Base-by-base conservation (phyloP, 176 grass and related monocot species). In the Avena insularis region DNA sequence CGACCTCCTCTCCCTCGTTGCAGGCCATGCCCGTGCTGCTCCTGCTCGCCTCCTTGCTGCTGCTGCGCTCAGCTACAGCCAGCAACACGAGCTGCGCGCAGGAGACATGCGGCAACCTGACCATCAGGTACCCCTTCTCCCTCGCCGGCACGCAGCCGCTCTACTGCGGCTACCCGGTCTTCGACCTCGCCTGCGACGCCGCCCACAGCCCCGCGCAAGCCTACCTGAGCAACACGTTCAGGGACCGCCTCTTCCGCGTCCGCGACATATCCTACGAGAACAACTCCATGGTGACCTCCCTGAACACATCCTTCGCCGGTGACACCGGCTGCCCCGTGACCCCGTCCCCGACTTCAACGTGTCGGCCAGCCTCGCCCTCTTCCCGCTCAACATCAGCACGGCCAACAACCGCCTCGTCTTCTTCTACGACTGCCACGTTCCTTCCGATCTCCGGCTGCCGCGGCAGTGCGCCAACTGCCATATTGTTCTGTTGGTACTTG, bases 111-210 rank as follows among this genome's bases (percentile, higher is more conserved):
- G 88, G 94, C 6, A 14, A 10, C 40, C 49, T 79, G 47, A 51
- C 0, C 71, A 78, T 96, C 62, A 33, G 2, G 2, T 94, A 87
- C 66, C 94, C 94, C 20, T 97, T 94, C 94, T 94, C 75, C 71
- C 80, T 94, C 83, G 0, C 0, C 38, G 80, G 58, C 3, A 23
- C 12, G 31, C 88, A 97, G 23, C 92, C 86, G 16, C 2, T 33
- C 0, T 1, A 81, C 48, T 89, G 83, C 48, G 88, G 88, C 11
- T 89, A 79, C 69, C 84, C 90, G 38, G 4, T 46, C 0, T 89
- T 95, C 5, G 29, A 79, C 21, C 79, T 97, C 40, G 23, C 49
- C 0, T 97, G 95, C 53, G 47, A 55, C 15, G 0, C 0, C 50
- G 16, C 6, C 4, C 13, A 20, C 58, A 8, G 2, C 51, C 63